Base-by-base conservation (phyloP, 768 basidiomycete species). In the Boletus tylopilopsis region DNA sequence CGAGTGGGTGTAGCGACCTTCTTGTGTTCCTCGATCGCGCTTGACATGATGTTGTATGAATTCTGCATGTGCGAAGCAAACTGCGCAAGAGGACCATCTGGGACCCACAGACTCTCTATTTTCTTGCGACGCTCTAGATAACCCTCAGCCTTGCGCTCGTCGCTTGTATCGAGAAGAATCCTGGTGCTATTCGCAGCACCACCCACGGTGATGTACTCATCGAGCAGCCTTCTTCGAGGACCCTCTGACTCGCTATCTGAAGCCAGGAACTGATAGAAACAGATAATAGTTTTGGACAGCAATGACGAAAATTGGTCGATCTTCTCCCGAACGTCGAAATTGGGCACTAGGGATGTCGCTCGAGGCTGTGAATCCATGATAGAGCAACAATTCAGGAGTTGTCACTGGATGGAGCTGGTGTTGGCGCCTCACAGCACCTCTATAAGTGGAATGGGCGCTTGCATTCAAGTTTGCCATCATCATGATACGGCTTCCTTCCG, bases 141-240 rank as follows among this genome's bases (percentile, higher is more conserved):
- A 12, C 62, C 61, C n/a, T 56, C 59, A 1, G 51, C 42, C 36
- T 59, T 59, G 16, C 49, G 60, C 38, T 63, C 57, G 33, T 59
- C 54, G 12, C 52, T 62, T 24, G 50, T 54, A 15, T 64, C 61
- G 21, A 64, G 57, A 36, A 60, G 58, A 19, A 60, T 50, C 46
- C 58, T 63, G 33, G 52, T 60, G 16, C 58, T 60, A 30, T 55
- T 66, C 10, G 61, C 58, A 10, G 58, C 47, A 15, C 63, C 64
- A 23, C 64, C 63, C 25, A 64, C 55, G 21, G 61, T 57, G 49
- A 64, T 61, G 51, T 66, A 57, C 34, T 65, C 63, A 18, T 64
- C 63, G 19, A 65, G 55, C 10, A 65, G 38, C 13, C 41, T 44
- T 43, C 58, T 53, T 29, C 64, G 58, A 30, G 51, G 55, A 32